These are phyloP conservation scores for Trichaptum fuscoviolaceum DNA, from an alignment of 768 basidiomycete genomes.

Conservation along the genomic window DNA sequence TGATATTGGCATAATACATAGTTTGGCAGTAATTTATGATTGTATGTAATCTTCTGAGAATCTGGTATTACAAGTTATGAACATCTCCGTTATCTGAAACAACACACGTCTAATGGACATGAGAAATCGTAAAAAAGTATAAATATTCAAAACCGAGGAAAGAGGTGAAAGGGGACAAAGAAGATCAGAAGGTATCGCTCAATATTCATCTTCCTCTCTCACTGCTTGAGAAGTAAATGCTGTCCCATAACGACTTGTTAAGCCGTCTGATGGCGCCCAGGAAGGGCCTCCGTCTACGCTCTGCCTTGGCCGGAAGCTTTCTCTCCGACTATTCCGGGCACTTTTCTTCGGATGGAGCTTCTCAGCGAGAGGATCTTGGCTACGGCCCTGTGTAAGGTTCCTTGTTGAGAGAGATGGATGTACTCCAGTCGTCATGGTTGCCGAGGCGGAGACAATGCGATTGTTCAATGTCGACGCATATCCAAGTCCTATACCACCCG, in stretches of 20 bases:
- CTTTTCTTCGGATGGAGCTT: constrained; percentile 28
- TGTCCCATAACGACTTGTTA: constrained; percentile 12
- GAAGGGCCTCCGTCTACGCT: constrained; percentile 47
- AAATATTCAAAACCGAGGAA: constrained; percentile 12
- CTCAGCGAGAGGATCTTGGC: background rate
- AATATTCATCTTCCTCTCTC: constrained; percentile 39
- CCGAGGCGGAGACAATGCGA: constrained; percentile 7
- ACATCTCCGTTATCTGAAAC: background rate
- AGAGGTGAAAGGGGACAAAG: constrained; percentile 5
- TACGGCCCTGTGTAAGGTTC: background rate
- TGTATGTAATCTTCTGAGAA: background rate
- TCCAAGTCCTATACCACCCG: background rate
- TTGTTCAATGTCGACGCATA: constrained; percentile 9
- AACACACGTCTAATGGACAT: background rate
- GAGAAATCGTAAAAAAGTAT: constrained; percentile 10
- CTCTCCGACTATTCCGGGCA: constrained; percentile 50
- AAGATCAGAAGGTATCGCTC: constrained; percentile 7
- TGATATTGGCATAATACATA: background rate
- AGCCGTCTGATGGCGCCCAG: constrained; percentile 11
- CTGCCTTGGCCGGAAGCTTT: constrained; percentile 81
- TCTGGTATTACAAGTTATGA: background rate
- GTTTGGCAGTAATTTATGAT: background rate
- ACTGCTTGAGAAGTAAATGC: constrained; percentile 33
- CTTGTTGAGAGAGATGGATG: constrained; percentile 1
- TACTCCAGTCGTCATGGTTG: constrained; percentile 4